Base-by-base conservation (phyloP, 2,329 filamentous ascomycete species). In the Blastomyces gilchristii region DNA sequence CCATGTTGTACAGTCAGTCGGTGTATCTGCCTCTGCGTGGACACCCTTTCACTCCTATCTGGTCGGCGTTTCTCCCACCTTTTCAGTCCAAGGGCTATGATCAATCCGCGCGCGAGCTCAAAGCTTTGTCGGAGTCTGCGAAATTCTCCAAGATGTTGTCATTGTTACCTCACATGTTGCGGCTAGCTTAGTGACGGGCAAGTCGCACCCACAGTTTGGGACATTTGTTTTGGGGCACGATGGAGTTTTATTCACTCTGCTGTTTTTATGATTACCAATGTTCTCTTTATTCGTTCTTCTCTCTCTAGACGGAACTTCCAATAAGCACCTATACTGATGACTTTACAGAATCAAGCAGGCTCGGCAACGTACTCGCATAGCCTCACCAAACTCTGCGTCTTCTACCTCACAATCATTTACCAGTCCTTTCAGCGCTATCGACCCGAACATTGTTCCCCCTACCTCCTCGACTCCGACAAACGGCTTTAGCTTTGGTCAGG, bases 401-500 rank as follows among this genome's bases (percentile, higher is more conserved):
- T 41, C 59, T 47, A 39, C 67, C 47, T 65, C 39, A 57, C 68
- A 63, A 60, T 64, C 65, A 31, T 68, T 71, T 9, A 69, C 69
- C 31, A 68, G 66, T 9, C 70, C 73, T 25, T 75, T 75, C 63
- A 70, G 63, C 56, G 69, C 69, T 9, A 65, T 71, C 41, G 68
- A 71, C 62, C 68, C 71, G 22, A 73, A 74, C 63, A 68, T 69
- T 41, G 65, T 69, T 31, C 68, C 71, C 18, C 68, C 68, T n/a
- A 62, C 67, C 43, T 60, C 67, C 14, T 56, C 52, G 7, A 22
- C 59, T 31, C 18, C 50, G 31, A 63, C 71, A n/a, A 74, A 73
- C 63, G 70, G 72, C 7, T 73, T 75, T 56, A 62, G 66, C 37
- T 75, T 75, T 64, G 71, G 72, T n/a, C 71, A 75, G 64, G 72